These are phyloP conservation scores for Cutaneotrichosporon sp. DNA, from an alignment of 1,284 basidiomycete genomes.

Conservation along the genomic window DNA sequence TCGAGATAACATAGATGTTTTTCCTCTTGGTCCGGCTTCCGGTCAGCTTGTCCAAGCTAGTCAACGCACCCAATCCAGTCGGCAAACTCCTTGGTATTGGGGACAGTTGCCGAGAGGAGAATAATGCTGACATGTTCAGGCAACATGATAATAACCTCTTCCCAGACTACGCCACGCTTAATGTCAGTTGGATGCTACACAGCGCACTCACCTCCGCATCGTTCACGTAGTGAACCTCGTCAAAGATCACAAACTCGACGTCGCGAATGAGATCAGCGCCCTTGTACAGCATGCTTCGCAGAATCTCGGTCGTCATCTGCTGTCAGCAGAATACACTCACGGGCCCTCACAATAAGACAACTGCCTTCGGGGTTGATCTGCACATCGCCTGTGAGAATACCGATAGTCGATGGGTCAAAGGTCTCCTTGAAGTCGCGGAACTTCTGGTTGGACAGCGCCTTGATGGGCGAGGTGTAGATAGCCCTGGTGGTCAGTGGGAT, in stretches of 20 bases:
- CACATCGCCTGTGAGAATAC: slow-evolving; percentile 97
- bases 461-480: slow-evolving; percentile 98
- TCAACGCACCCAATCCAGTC: slow-evolving; percentile 93
- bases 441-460: slow-evolving; percentile 98
- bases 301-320: slow-evolving; percentile 93
- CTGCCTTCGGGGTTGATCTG: slow-evolving; percentile 98
- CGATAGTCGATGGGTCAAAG: slow-evolving; percentile 85
- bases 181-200: slow-evolving; percentile 10
- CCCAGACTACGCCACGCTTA: slow-evolving; percentile 97
- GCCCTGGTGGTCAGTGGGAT: slow-evolving; percentile 56
- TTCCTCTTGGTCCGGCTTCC: slow-evolving; percentile 94
- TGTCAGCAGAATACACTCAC: neutral
- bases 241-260: slow-evolving; percentile 99
- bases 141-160: slow-evolving; percentile 99
- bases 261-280: slow-evolving; percentile 97
- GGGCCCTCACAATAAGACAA: slow-evolving; percentile 67
- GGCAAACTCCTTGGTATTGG: slow-evolving; percentile 97
- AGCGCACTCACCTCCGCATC: slow-evolving; percentile 75
- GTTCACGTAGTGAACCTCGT: slow-evolving; percentile 99
- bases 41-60: neutral
- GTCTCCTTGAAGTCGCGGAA: slow-evolving; percentile 98
- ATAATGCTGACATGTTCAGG: slow-evolving; percentile 97
- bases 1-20: slow-evolving; percentile 98
- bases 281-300: slow-evolving; percentile 97
- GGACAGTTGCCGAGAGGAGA: slow-evolving; percentile 92